Percentiles rank a stretch among this genome's conserved stretches.
These are phyloP conservation scores for Scheffersomyces cryptocercus DNA, from an alignment of 1,139 yeast species.

Conservation along the genomic window DNA sequence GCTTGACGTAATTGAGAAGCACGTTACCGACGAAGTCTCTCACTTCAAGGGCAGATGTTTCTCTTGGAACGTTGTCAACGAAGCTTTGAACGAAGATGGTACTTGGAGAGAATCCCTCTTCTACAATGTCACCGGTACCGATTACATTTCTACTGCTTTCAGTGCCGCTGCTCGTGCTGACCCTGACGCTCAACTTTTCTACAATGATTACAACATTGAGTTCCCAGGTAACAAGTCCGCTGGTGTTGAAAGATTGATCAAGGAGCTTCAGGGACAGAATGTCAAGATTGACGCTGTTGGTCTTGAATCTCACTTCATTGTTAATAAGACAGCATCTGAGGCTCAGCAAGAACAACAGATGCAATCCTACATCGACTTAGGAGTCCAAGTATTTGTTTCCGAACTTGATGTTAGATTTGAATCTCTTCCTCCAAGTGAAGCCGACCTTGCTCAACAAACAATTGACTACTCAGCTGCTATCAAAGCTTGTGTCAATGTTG, in stretches of 20 bases:
- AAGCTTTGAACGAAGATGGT: not conserved
- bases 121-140: constrained; percentile 1
- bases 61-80: not conserved
- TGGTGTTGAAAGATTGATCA: not conserved
- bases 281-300: constrained; percentile 1
- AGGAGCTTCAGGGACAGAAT: not conserved
- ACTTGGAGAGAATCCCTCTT: not conserved
- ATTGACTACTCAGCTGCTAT: not conserved
- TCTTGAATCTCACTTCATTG: not conserved
- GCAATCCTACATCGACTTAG: constrained; percentile 1
- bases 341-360: not conserved
- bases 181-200: not conserved
- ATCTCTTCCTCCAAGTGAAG: not conserved
- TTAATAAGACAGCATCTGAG: not conserved
- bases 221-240: not conserved
- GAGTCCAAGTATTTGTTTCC: not conserved
- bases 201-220: constrained; percentile 1
- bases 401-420: constrained; percentile 1
- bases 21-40: not conserved
- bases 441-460: not conserved
- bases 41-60: constrained; percentile 1
- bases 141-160: not conserved
- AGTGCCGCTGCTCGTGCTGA: not conserved
- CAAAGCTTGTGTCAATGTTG: not conserved
- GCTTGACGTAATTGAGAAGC: not conserved